These are phyloP conservation scores for Schizothecium vesticola DNA, from an alignment of 495 filamentous ascomycete species.

Conservation along the genomic window DNA sequence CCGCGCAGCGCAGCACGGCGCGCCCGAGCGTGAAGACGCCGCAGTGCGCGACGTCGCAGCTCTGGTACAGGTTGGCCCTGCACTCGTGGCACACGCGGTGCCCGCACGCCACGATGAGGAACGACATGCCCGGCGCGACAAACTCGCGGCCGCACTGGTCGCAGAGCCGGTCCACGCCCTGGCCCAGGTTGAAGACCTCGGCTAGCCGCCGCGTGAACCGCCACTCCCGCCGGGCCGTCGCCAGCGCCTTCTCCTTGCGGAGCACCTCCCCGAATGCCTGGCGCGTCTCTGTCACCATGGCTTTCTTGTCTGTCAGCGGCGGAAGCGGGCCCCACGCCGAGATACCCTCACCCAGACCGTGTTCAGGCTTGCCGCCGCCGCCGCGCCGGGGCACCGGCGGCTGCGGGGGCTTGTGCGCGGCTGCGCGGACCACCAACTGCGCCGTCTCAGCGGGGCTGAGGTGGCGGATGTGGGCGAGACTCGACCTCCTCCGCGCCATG, in stretches of 20 bases:
- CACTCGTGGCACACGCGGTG: conserved; percentile 33
- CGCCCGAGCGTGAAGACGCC: conserved; percentile 2
- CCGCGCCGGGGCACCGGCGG: not conserved
- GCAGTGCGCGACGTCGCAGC: conserved; percentile 14
- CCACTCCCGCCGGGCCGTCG: not conserved
- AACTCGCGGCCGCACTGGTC: conserved; percentile 1
- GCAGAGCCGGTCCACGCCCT: conserved; percentile 5
- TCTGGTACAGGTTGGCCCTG: conserved; percentile 1
- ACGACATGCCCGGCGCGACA: conserved; percentile 2
- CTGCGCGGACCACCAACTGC: not conserved
- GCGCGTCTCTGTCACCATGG: not conserved
- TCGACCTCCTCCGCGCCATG: not conserved
- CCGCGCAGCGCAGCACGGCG: conserved; percentile 11
- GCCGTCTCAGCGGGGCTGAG: not conserved
- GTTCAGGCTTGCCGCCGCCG: not conserved
- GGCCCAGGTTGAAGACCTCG: not conserved
- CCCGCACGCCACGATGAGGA: conserved; percentile 29
- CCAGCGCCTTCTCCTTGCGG: not conserved
- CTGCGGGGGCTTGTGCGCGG: not conserved
- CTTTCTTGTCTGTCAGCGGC: not conserved
- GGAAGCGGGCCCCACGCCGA: not conserved
- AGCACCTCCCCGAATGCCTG: not conserved
- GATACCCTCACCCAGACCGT: not conserved
- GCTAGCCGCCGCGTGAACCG: not conserved
- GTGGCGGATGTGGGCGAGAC: not conserved